Evolutionary conservation across 768 basidiomycete genomes (phyloP).

Genomic region (Phaeotremella skinneri): DNA sequence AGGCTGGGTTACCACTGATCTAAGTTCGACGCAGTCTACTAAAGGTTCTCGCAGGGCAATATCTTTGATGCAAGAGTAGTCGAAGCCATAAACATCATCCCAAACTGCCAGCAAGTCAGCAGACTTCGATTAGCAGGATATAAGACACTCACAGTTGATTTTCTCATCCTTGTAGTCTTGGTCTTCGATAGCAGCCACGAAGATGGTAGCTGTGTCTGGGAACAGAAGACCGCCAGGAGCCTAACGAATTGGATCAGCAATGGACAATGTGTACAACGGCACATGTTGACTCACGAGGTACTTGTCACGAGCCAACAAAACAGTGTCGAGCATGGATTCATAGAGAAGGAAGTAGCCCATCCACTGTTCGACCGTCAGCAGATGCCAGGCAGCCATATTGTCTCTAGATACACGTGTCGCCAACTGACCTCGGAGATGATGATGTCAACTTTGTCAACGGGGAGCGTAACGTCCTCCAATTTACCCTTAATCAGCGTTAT

Average conservation of each 20-base stretch:
- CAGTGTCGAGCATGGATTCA: slow-evolving; percentile 99
- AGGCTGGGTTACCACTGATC: slow-evolving; percentile 90
- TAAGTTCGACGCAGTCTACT: slow-evolving; percentile 97
- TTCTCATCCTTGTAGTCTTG: slow-evolving; percentile 99
- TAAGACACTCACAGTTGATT: slow-evolving; percentile 79
- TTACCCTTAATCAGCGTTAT: slow-evolving; percentile 98
- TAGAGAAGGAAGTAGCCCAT: slow-evolving; percentile 99
- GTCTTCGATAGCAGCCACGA: slow-evolving; percentile 96
- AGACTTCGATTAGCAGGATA: slow-evolving; percentile 1
- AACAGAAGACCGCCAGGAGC: slow-evolving; percentile 84
- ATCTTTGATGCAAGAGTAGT: slow-evolving; percentile 99
- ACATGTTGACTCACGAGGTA: slow-evolving; percentile 64
- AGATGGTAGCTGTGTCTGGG: slow-evolving; percentile 89
- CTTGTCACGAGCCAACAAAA: slow-evolving; percentile 91
- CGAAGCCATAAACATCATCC: slow-evolving; percentile 99
- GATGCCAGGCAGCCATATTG: slow-evolving; percentile 1
- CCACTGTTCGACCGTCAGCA: slow-evolving; percentile 58
- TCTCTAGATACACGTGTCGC: not conserved
- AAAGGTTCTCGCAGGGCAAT: slow-evolving; percentile 94
- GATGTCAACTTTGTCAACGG: slow-evolving; percentile 90
- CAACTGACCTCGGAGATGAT: slow-evolving; percentile 78
- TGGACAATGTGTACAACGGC: not conserved
- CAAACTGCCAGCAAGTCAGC: slow-evolving; percentile 66
- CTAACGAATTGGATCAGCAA: slow-evolving; percentile 15
- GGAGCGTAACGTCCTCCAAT: slow-evolving; percentile 86